Conservation (phyloP, 441 rosid species). For the Arabidopsis hybrid region DNA sequence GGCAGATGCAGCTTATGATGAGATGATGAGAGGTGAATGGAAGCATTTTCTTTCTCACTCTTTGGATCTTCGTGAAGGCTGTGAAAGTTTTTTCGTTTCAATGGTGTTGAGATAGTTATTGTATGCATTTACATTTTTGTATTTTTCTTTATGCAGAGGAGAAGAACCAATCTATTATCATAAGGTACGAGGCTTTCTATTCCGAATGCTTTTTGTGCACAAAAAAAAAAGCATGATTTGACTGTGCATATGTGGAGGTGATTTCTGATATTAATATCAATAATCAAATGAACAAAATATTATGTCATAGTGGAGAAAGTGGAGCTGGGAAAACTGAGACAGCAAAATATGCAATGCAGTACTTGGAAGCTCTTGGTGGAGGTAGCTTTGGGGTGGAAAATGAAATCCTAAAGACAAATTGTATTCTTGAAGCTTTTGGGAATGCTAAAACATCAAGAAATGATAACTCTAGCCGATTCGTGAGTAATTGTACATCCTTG, state of each 20-base stretch:
- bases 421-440: constrained; percentile 97
- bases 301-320: constrained; percentile 86
- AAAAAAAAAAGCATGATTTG: neutral
- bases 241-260: neutral
- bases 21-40: constrained; percentile 87
- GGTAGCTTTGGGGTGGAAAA: constrained; percentile 72
- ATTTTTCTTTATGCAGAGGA: constrained; percentile 41
- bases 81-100: neutral
- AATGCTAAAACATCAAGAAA: constrained; percentile 96
- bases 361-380: constrained; percentile 88
- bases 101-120: neutral
- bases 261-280: constrained; percentile 1
- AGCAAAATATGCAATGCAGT: constrained; percentile 89
- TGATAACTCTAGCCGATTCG: constrained; percentile 95
- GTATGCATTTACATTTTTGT: constrained; percentile 26
- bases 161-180: constrained; percentile 45
- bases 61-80: neutral
- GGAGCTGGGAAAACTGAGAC: constrained; percentile 99
- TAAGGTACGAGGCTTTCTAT: constrained; percentile 30
- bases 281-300: constrained; percentile 9
- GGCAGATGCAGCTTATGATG: constrained; percentile 78
- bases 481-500: constrained; percentile 49
- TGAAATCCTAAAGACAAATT: constrained; percentile 73
- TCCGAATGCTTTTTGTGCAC: constrained; percentile 23
- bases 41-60: neutral